Evolutionary conservation across 2,329 filamentous ascomycete species (phyloP), one percentile per base, ranked within the genome.

Genomic region (Helicocarpus griseus): DNA sequence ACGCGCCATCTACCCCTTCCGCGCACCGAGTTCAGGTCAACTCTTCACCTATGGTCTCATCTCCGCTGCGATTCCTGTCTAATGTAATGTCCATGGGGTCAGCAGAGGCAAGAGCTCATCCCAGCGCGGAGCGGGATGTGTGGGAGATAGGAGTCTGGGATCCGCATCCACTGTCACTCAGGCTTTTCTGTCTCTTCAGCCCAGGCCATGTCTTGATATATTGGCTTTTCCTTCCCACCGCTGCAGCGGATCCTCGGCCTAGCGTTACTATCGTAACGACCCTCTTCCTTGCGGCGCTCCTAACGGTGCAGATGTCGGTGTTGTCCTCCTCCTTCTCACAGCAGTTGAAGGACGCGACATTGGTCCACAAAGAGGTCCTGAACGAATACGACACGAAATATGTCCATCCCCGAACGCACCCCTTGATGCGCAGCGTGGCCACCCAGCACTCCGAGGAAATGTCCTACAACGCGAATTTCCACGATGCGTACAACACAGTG

Each of bases 91-190:
- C 81, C 1, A 72, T 79, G 24, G 81, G 84, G 33, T 84, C 81
- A 21, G 87, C 89, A n/a, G 82, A 90, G 57, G 83, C 87, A 24
- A 82, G 89, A 63, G 86, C 89, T 26, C 87, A 96, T 68, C 88
- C 91, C 0, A 63, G 69, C 57, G 81, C 83, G 52, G 79, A 80
- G 24, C 80, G 85, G 9, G 90, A 98, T 67, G 93, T 98, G 8
- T 98, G 93, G 93, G 90, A 98, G 69, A 72, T 98, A 47, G 80
- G 85, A 1, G 78, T 97, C 5, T 98, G 93, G 93, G 90, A 97
- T 65, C 93, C 94, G 31, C 79, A 91, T 44, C 89, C 90, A 2
- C 77, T 95, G 33, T 89, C 83, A 43, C 71, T 97, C 49, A 82
- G 84, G 35, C 73, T 97, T 2, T 89, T 96, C 64, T 93, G 88